Evolutionary conservation across 495 filamentous ascomycete species (phyloP), one percentile per base, ranked within the genome.

Genomic region (Penicillium bialowiezense): DNA sequence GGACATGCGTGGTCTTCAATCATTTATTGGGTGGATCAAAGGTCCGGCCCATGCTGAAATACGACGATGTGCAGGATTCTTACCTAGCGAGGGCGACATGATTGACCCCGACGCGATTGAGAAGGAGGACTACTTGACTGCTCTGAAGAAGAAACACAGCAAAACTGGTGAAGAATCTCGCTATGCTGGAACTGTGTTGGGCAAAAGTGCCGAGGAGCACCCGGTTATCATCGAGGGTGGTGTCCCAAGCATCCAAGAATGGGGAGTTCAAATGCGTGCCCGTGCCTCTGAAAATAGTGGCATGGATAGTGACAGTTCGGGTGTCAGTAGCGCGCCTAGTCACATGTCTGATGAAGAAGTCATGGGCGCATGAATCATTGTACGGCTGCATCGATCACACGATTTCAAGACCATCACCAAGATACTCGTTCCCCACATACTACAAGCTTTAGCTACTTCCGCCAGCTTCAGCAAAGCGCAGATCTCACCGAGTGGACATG

Each of bases 101-200:
- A 63, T 76, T 13, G 70, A 67, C 43, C 58, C 69, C 2, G 78
- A 78, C 31, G 63, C 68, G 5, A 52, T 78, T 12, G 74, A 78
- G 44, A 81, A 77, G 44, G 83, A 86, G 58, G 90, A 95, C 65
- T 95, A 85, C 57, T 60, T 96, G 17, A 86, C 79, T 15, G 79
- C 81, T 3, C 71, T 96, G 48, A 93, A 91, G 65, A 87, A 88
- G 60, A 92, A 90, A 50, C 86, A 92, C 63, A 88, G 81, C 65
- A 91, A 91, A 59, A 88, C 82, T 3, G 84, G 84, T 26, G 89
- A 93, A 53, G 88, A 92, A 52, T 82, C 85, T 8, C 80, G 90
- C 52, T 95, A 85, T 64, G 77, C 83, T 26, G 89, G 89, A 3
- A 95, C 91, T 4, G 75, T 90, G 0, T 67, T 97, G 9, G 91